Percentiles rank a stretch among this genome's conserved stretches.
phyloP scores from a whole-genome alignment of 139 green algal species.

The Chlamydomonas schloesseri region DNA sequence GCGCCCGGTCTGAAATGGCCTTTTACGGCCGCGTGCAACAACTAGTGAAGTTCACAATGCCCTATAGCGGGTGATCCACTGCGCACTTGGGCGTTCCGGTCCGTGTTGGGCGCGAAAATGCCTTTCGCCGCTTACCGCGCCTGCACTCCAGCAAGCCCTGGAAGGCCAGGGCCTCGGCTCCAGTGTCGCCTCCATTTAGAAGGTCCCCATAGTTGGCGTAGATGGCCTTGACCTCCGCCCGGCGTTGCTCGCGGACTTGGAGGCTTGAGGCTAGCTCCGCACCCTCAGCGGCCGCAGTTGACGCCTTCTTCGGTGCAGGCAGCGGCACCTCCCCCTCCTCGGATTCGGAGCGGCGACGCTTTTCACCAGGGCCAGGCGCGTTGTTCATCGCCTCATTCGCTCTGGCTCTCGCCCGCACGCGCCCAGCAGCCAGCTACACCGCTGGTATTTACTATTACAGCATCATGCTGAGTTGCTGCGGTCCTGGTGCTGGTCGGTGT shows the following conservation, averaged over 20 bases:
- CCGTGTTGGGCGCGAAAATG: no score
- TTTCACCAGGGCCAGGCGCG: no score
- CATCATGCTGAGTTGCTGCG: not conserved
- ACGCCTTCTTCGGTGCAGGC: slow-evolving; percentile 13
- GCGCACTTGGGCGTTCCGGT: no score
- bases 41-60: no score
- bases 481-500: no score
- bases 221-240: slow-evolving; percentile 14
- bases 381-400: not conserved
- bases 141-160: slow-evolving; percentile 36
- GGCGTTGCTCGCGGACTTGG: slow-evolving; percentile 5
- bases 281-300: not conserved
- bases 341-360: not conserved
- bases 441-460: no score
- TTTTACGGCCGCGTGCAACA: no score
- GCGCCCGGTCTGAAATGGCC: no score
- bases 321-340: not conserved
- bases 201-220: slow-evolving; percentile 29
- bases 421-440: no score
- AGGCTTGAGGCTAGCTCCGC: not conserved
- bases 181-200: slow-evolving; percentile 2
- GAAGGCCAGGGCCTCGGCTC: slow-evolving; percentile 21
- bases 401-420: no score
- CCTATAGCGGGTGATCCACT: no score
- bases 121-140: not conserved